A percentile compares a stretch with the other conserved stretches of the same genome.
Evolutionary conservation across 352 stramenopile genomes (phyloP).

Genomic region (Phytophthora aleatoria): DNA sequence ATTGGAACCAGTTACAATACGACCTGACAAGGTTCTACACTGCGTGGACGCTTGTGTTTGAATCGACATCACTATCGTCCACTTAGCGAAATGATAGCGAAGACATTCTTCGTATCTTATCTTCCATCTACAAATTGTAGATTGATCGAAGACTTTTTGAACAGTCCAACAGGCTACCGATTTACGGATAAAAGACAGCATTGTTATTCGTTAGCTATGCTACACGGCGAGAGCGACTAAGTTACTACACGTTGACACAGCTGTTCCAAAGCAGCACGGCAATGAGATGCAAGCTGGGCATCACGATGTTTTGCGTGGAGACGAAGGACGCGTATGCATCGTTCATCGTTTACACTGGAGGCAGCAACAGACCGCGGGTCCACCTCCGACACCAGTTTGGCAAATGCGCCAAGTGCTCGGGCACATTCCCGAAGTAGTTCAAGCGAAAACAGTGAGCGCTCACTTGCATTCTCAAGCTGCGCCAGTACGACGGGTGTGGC

Average conservation of each 20-base stretch:
- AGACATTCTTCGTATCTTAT: too few species aligned
- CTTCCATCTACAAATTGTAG: too few species aligned
- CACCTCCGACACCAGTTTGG: slow-evolving; percentile 47
- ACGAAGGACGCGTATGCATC: slow-evolving; percentile 45
- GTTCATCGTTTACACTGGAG: slow-evolving; percentile 32
- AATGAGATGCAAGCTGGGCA: slow-evolving; percentile 61
- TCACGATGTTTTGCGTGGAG: slow-evolving; percentile 67
- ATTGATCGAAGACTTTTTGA: not conserved
- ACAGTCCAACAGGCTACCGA: too few species aligned
- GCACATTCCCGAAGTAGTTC: slow-evolving; percentile 78
- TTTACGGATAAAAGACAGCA: not conserved
- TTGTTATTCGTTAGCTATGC: slow-evolving; percentile 31
- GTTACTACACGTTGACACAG: slow-evolving; percentile 30
- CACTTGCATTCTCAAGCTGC: slow-evolving; percentile 52
- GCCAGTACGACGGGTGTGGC: slow-evolving; percentile 49
- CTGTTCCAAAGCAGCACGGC: slow-evolving; percentile 53
- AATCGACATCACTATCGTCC: too few species aligned
- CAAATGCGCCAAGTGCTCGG: slow-evolving; percentile 59
- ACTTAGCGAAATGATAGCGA: too few species aligned
- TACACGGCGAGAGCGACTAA: slow-evolving; percentile 18
- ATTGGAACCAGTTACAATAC: too few species aligned
- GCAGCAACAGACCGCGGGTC: slow-evolving; percentile 20
- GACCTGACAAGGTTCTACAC: too few species aligned
- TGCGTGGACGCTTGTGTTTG: too few species aligned
- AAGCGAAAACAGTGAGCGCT: slow-evolving; percentile 61